Evolutionary conservation across 192 early-diverging fungal species (phyloP), one percentile per base, ranked within the genome.

Genomic region (Cetraspora pellucida): DNA sequence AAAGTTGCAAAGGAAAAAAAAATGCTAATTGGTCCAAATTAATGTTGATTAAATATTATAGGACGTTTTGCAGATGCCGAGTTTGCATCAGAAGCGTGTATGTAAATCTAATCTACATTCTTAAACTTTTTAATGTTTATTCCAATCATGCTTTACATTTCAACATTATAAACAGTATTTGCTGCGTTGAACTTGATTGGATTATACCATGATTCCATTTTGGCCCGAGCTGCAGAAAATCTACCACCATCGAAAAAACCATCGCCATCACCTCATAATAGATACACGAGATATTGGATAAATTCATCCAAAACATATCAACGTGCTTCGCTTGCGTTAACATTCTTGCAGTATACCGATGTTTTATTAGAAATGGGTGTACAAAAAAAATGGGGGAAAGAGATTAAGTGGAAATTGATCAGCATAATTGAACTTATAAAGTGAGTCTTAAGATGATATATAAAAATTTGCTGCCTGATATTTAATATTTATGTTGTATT

Each of bases 41-140:
- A n/a, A n/a, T n/a, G n/a, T n/a, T n/a, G n/a, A n/a, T 25, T 25
- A 66, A 19, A 30, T 49, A 65, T 63, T 47, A 54, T 81, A 93
- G 94, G 96, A 63, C 91, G 97, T 13, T 98, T 98, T 81, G 89
- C 91, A 46, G 93, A 97, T 80, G 89, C 95, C 19, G 97, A 98
- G 78, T 86, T 98, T 47, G 93, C 92, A 11, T 95, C 95, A 16
- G 94, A 97, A 87, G 91, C 90, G 16, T 82, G 88, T 87, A 90
- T 11, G 37, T 21, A 19, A 13, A 25, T 9, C 28, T 31, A 11
- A 46, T 43, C 13, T 31, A 16, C 21, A 17, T 13, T 52, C 2
- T 17, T 57, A 19, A 57, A 19, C 0, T 47, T 21, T 21, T 57
- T 30, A 10, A 23, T 28, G 3, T 77, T 31, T 21, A 28, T 23